Percentiles rank a stretch among this genome's conserved stretches.
phyloP scores from a whole-genome alignment of 148 eudicot species.

The Vaccinium darrowii region DNA sequence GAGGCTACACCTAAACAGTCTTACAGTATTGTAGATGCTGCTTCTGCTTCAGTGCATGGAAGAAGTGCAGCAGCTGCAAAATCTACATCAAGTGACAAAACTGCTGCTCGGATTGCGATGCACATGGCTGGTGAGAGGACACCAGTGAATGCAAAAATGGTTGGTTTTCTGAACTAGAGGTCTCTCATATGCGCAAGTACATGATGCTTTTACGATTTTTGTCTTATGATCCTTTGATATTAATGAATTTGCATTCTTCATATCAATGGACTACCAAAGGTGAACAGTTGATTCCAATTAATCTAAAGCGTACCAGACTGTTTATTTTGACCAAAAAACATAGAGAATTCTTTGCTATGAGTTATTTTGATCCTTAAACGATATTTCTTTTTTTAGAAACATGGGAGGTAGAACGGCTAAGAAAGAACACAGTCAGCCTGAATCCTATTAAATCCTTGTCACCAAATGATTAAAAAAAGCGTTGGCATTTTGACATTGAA shows the following conservation, averaged over 20 bases:
- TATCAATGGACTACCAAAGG: neutral
- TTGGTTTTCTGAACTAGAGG: constrained; percentile 36
- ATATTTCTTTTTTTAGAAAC: neutral
- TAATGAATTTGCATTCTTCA: neutral
- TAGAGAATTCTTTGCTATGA: neutral
- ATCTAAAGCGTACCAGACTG: neutral
- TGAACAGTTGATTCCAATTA: neutral
- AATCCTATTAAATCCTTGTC: neutral
- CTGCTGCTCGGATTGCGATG: constrained; percentile 95
- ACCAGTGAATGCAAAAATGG: constrained; percentile 94
- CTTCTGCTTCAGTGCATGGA: constrained; percentile 97
- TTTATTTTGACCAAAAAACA: neutral
- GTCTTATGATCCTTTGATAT: neutral
- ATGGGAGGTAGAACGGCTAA: neutral
- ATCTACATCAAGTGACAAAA: constrained; percentile 74
- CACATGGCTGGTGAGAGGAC: constrained; percentile 97
- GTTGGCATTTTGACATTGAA: neutral
- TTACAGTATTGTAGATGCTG: constrained; percentile 92
- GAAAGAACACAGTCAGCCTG: neutral
- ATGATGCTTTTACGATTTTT: constrained; percentile 3
- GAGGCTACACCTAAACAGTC: constrained; percentile 49
- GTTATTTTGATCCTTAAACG: neutral
- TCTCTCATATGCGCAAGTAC: neutral
- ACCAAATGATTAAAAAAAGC: neutral
- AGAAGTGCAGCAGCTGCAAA: constrained; percentile 97